These are phyloP conservation scores for Paecilomyces fulvus DNA, from an alignment of 2,329 filamentous ascomycete species.

Conservation along the genomic window DNA sequence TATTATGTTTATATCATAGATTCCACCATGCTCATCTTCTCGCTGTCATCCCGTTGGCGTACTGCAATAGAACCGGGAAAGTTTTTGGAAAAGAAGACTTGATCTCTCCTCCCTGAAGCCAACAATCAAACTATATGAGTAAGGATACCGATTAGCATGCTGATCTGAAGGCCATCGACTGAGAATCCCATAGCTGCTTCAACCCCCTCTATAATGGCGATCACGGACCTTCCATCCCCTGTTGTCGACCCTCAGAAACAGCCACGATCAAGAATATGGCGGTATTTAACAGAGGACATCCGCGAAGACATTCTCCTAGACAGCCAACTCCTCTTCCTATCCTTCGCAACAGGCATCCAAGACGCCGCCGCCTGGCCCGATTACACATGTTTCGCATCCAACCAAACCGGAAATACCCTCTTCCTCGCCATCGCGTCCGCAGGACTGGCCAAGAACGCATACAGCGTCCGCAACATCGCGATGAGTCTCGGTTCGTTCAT, in stretches of 20 bases:
- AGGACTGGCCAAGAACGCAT: slow-evolving; percentile 40
- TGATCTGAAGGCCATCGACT: background rate
- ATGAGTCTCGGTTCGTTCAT: slow-evolving; percentile 50
- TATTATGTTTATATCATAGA: background rate
- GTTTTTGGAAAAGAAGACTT: background rate
- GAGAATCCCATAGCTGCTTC: background rate
- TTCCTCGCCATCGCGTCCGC: slow-evolving; percentile 49
- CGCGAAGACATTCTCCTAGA: slow-evolving; percentile 18
- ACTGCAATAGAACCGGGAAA: background rate
- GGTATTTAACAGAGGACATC: slow-evolving; percentile 10
- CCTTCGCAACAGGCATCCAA: slow-evolving; percentile 35
- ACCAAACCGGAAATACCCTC: slow-evolving; percentile 59
- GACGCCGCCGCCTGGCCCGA: slow-evolving; percentile 54
- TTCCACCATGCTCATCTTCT: background rate
- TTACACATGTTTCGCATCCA: slow-evolving; percentile 55
- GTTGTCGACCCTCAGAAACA: background rate
- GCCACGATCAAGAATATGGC: background rate
- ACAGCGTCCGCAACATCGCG: slow-evolving; percentile 48
- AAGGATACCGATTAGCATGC: background rate
- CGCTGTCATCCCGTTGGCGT: background rate
- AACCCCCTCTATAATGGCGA: background rate
- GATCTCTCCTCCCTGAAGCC: background rate
- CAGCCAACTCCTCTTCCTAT: slow-evolving; percentile 29
- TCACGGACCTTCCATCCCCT: background rate
- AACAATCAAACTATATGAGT: background rate